These are phyloP conservation scores for Phragmites australis DNA, from an alignment of 176 grass and related monocot genomes.

Conservation along the genomic window DNA sequence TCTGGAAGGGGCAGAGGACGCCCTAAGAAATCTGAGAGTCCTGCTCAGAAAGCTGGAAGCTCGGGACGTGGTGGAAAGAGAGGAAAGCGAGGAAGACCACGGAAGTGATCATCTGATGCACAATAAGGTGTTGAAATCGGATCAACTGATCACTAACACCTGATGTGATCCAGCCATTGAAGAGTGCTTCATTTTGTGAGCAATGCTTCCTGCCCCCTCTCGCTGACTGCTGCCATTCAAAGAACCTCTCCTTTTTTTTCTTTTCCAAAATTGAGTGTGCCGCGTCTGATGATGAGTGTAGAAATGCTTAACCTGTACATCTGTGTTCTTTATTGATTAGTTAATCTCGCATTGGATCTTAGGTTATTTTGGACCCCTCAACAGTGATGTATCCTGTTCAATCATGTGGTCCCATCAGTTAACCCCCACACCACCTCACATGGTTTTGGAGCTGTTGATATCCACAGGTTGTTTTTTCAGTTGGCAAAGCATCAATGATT, in stretches of 20 bases:
- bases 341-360: not conserved
- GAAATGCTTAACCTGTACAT: constrained; percentile 38
- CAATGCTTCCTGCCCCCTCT: not conserved
- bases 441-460: not conserved
- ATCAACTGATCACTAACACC: constrained; percentile 34
- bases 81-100: constrained; percentile 48
- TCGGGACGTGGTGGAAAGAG: constrained; percentile 50
- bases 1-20: constrained; percentile 66
- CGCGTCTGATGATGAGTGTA: constrained; percentile 22
- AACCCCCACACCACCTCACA: too few relatives aligned
- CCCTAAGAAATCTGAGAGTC: constrained; percentile 55
- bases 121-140: constrained; percentile 5
- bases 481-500: not conserved
- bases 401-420: too few relatives aligned
- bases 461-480: not conserved
- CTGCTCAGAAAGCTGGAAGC: constrained; percentile 42
- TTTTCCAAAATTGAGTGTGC: not conserved
- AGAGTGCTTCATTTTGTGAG: constrained; percentile 19
- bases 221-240: not conserved
- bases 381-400: not conserved
- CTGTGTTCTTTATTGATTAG: not conserved
- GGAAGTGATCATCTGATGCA: constrained; percentile 32
- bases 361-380: not conserved
- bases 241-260: not conserved
- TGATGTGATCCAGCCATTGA: constrained; percentile 29